Percentiles rank a stretch among this genome's conserved stretches.
phyloP scores from a whole-genome alignment of 495 filamentous ascomycete species.

The Jackrogersella minutella region DNA sequence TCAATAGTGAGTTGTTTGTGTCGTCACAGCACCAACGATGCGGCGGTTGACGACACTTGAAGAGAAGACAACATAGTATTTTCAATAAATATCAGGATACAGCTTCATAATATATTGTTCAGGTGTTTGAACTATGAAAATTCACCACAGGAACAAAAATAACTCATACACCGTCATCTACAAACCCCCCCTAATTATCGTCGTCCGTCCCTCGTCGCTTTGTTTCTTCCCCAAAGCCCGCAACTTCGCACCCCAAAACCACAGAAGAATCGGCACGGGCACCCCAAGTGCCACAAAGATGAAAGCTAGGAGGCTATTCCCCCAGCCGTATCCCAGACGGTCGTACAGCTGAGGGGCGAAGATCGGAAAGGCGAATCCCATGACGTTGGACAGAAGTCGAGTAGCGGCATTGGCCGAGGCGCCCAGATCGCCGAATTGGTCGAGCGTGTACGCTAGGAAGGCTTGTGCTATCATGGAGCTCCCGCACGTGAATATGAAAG shows the following conservation, averaged over 20 bases:
- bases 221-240: conserved; percentile 23
- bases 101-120: not conserved
- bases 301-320: conserved; percentile 59
- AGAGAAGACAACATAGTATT: not conserved
- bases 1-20: not conserved
- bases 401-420: conserved; percentile 36
- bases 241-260: conserved; percentile 44
- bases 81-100: not conserved
- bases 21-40: not conserved
- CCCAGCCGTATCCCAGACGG: conserved; percentile 60
- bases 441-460: conserved; percentile 67
- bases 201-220: conserved; percentile 6
- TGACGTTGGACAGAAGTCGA: conserved; percentile 29
- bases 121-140: not conserved
- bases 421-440: conserved; percentile 35
- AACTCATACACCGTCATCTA: not conserved
- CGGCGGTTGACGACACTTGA: not conserved
- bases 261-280: conserved; percentile 55
- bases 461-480: conserved; percentile 67
- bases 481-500: conserved; percentile 62
- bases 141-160: too few relatives aligned
- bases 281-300: conserved; percentile 52
- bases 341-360: conserved; percentile 60
- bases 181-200: not conserved
- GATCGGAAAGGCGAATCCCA: conserved; percentile 59